Evolutionary conservation across 306 rosid genomes (phyloP).

Genomic region (Sophora flavescens): DNA sequence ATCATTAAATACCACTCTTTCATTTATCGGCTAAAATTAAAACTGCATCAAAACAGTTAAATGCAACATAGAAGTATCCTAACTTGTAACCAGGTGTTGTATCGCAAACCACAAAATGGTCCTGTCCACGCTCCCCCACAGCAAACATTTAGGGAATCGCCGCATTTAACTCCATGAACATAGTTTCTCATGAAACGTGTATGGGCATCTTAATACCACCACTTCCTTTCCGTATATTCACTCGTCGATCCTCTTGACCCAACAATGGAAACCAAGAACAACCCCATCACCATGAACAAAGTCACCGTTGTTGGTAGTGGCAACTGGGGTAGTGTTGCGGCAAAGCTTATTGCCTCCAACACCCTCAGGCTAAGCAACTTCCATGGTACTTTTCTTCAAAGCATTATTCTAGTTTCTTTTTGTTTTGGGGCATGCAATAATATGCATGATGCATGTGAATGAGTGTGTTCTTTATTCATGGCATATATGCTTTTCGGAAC

Average conservation of each 20-base stretch:
- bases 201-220: constrained; percentile 57
- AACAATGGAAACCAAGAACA: constrained; percentile 19
- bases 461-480: not conserved
- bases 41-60: too few species aligned
- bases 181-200: constrained; percentile 69
- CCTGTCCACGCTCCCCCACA: not conserved
- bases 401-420: not conserved
- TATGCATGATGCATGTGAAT: not conserved
- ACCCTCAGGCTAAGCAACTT: constrained; percentile 64
- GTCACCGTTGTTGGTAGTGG: constrained; percentile 94
- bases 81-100: not conserved
- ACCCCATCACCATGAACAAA: constrained; percentile 41
- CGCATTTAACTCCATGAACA: constrained; percentile 56
- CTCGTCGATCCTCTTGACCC: constrained; percentile 49
- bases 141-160: constrained; percentile 57
- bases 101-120: constrained; percentile 22
- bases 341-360: constrained; percentile 91
- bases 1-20: too few species aligned
- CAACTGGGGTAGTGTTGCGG: constrained; percentile 95
- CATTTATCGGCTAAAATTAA: too few species aligned
- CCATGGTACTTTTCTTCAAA: constrained; percentile 60
- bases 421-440: not conserved
- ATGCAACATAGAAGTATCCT: too few species aligned
- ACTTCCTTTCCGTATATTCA: constrained; percentile 25
- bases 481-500: not conserved